Conservation (phyloP, 768 basidiomycete genomes). For the Russula brevipes region DNA sequence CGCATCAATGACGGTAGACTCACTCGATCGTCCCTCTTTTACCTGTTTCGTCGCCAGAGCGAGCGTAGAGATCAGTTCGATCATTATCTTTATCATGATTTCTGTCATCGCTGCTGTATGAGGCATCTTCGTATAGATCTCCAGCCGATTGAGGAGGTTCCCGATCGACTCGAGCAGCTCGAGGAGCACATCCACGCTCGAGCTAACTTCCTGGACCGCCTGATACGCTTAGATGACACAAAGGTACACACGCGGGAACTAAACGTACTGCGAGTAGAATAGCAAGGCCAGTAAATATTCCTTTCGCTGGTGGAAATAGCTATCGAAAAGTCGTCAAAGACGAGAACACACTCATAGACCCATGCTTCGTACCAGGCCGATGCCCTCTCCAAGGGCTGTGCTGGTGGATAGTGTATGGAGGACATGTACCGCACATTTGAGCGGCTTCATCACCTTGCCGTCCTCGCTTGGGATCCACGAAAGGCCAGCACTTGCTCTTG, state of each 20-base stretch:
- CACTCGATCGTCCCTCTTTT: background rate
- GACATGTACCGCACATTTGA: background rate
- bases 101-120: background rate
- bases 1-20: background rate
- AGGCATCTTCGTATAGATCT: background rate
- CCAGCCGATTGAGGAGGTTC: background rate
- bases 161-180: background rate
- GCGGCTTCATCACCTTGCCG: too few relatives aligned
- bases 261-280: background rate
- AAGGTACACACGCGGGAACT: background rate
- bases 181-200: background rate
- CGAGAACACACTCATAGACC: background rate
- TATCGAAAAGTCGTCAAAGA: background rate
- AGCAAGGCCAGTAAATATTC: background rate
- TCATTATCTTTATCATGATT: background rate
- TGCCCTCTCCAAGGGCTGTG: background rate
- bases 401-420: background rate
- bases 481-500: background rate
- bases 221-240: background rate
- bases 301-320: background rate
- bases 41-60: background rate
- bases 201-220: background rate
- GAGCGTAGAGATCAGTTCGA: background rate
- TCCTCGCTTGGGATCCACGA: too few relatives aligned
- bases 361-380: background rate